Percentiles rank a stretch among this genome's conserved stretches.
phyloP scores from a whole-genome alignment of 73 alveolate species.

The Symbiodinium natans region DNA sequence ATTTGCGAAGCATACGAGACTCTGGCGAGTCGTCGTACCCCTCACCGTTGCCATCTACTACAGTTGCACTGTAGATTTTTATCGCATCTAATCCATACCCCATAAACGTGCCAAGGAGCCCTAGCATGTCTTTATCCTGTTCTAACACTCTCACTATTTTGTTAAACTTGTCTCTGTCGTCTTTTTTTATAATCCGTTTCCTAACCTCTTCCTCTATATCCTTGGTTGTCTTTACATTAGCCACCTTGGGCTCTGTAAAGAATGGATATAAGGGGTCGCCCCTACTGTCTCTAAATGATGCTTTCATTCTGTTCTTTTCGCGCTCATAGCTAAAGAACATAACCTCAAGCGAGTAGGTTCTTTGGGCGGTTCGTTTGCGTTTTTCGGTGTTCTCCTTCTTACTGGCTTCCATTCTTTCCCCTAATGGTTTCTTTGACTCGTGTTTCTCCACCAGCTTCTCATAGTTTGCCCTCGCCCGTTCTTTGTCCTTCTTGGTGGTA shows the following conservation, averaged over 20 bases:
- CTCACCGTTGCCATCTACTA: constrained; percentile 6
- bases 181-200: neutral
- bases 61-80: neutral
- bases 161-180: neutral
- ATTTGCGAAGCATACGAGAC: too few relatives aligned
- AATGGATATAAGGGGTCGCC: neutral
- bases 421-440: neutral
- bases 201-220: constrained; percentile 1
- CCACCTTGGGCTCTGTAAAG: neutral
- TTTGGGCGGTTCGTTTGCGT: neutral
- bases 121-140: neutral
- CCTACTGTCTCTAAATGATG: neutral
- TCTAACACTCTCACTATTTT: neutral
- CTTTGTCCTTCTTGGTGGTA: neutral
- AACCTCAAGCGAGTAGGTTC: neutral
- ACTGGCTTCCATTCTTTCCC: constrained; percentile 21
- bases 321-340: neutral
- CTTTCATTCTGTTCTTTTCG: neutral
- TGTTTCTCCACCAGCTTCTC: too few relatives aligned
- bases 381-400: constrained; percentile 8
- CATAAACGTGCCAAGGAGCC: too few relatives aligned
- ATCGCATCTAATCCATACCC: neutral
- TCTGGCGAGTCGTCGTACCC: too few relatives aligned
- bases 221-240: neutral
- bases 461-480: too few relatives aligned